Conservation (phyloP, 2,329 filamentous ascomycete genomes). For the Colletotrichum caudatum region DNA sequence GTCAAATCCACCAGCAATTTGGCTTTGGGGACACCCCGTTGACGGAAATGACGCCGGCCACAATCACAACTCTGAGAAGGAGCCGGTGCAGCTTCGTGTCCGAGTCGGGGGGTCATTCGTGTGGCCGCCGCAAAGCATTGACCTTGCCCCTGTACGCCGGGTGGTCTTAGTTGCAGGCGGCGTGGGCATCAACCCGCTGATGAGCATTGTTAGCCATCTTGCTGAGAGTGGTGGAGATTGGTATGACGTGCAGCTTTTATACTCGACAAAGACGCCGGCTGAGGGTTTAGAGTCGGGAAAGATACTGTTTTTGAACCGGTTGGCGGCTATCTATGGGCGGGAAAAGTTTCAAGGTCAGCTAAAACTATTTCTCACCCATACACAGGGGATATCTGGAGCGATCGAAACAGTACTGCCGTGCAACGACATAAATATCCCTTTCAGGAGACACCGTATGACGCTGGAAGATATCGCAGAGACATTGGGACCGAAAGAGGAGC, state of each 20-base stretch:
- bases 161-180: conserved; percentile 84
- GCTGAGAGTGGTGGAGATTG: conserved; percentile 52
- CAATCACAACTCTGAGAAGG: conserved; percentile 68
- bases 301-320: conserved; percentile 65
- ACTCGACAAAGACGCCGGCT: conserved; percentile 62
- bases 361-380: conserved; percentile 61
- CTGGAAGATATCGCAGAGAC: conserved; percentile 56
- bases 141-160: conserved; percentile 61
- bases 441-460: conserved; percentile 56
- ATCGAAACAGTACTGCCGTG: not conserved
- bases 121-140: conserved; percentile 69
- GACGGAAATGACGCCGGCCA: conserved; percentile 46
- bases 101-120: conserved; percentile 85
- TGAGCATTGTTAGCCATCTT: conserved; percentile 78
- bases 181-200: conserved; percentile 84
- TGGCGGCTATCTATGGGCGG: conserved; percentile 56
- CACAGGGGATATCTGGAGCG: not conserved
- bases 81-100: conserved; percentile 69
- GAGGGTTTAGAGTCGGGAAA: conserved; percentile 46
- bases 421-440: conserved; percentile 47
- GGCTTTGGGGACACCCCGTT: conserved; percentile 72
- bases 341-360: conserved; percentile 56
- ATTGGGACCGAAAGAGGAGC: conserved; percentile 50
- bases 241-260: conserved; percentile 69
- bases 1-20: conserved; percentile 78